Evolutionary conservation across 495 filamentous ascomycete species (phyloP).

Genomic region (Penicillium coffeae): DNA sequence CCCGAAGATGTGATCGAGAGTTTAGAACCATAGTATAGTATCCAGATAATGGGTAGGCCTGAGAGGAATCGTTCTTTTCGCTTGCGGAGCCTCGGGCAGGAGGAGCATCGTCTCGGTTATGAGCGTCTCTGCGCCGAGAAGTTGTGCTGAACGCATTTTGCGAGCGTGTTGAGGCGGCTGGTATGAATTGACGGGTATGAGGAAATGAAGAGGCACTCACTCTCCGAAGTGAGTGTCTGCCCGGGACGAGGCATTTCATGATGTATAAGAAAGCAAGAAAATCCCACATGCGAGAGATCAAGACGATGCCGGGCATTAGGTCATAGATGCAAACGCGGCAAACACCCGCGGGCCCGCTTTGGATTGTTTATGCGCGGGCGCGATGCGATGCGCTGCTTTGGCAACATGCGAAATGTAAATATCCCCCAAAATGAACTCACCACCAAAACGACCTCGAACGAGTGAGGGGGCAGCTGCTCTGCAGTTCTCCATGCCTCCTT

Average conservation of each 20-base stretch:
- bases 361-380: slow-evolving; percentile 26
- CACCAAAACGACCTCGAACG: slow-evolving; percentile 62
- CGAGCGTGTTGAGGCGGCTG: slow-evolving; percentile 4
- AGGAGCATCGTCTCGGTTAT: slow-evolving; percentile 7
- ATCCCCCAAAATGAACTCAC: slow-evolving; percentile 33
- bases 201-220: background rate
- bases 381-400: slow-evolving; percentile 3
- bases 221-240: slow-evolving; percentile 17
- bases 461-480: slow-evolving; percentile 32
- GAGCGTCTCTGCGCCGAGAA: slow-evolving; percentile 22
- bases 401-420: background rate
- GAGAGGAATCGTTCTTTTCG: slow-evolving; percentile 11
- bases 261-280: slow-evolving; percentile 12
- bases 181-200: background rate
- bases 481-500: slow-evolving; percentile 23
- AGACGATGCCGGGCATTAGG: slow-evolving; percentile 17
- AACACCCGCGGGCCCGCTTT: slow-evolving; percentile 18
- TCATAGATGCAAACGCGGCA: slow-evolving; percentile 43
- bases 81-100: slow-evolving; percentile 11
- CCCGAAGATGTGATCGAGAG: slow-evolving; percentile 23
- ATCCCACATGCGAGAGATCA: slow-evolving; percentile 7
- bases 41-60: slow-evolving; percentile 42
- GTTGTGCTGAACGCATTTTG: slow-evolving; percentile 20
- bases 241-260: slow-evolving; percentile 31
- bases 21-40: slow-evolving; percentile 39